A percentile compares a stretch with the other conserved stretches of the same genome.
Evolutionary conservation across 352 stramenopile genomes (phyloP).

Genomic region (Phytophthora pluvialis): DNA sequence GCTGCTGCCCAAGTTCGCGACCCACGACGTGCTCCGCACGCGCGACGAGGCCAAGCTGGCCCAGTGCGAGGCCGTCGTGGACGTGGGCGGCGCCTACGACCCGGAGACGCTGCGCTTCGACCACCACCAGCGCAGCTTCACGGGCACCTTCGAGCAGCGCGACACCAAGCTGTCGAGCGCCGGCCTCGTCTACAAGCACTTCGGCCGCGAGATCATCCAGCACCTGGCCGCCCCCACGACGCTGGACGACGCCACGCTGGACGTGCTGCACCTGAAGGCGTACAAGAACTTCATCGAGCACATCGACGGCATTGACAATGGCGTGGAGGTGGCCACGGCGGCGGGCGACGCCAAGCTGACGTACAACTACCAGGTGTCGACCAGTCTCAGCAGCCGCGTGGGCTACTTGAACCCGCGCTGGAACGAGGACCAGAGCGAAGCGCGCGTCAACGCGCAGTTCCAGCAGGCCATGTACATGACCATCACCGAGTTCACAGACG

Average conservation of each 20-base stretch:
- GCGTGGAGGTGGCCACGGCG: slow-evolving; percentile 86
- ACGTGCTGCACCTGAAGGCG: slow-evolving; percentile 91
- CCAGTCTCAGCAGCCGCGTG: slow-evolving; percentile 88
- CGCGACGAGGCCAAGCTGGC: slow-evolving; percentile 92
- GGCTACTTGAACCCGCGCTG: slow-evolving; percentile 95
- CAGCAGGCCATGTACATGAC: slow-evolving; percentile 95
- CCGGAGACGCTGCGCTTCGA: slow-evolving; percentile 92
- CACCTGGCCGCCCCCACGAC: slow-evolving; percentile 50
- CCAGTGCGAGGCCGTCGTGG: slow-evolving; percentile 95
- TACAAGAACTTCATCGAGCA: slow-evolving; percentile 98
- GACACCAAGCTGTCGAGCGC: slow-evolving; percentile 95
- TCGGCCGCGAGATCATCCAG: slow-evolving; percentile 96
- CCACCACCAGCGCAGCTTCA: slow-evolving; percentile 97
- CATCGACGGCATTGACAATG: slow-evolving; percentile 99
- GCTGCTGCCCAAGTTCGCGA: slow-evolving; percentile 91
- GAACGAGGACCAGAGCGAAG: slow-evolving; percentile 93
- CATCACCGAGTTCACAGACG: slow-evolving; percentile 94
- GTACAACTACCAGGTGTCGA: slow-evolving; percentile 82
- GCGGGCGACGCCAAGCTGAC: slow-evolving; percentile 38
- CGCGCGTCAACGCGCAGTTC: slow-evolving; percentile 92
- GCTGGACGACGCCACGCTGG: slow-evolving; percentile 75
- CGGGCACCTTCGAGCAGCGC: slow-evolving; percentile 76
- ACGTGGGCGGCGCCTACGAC: slow-evolving; percentile 97
- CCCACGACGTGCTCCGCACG: slow-evolving; percentile 84
- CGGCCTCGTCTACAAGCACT: slow-evolving; percentile 99